Conservation (phyloP, 306 rosid species). For the Cucurbita pepo region DNA sequence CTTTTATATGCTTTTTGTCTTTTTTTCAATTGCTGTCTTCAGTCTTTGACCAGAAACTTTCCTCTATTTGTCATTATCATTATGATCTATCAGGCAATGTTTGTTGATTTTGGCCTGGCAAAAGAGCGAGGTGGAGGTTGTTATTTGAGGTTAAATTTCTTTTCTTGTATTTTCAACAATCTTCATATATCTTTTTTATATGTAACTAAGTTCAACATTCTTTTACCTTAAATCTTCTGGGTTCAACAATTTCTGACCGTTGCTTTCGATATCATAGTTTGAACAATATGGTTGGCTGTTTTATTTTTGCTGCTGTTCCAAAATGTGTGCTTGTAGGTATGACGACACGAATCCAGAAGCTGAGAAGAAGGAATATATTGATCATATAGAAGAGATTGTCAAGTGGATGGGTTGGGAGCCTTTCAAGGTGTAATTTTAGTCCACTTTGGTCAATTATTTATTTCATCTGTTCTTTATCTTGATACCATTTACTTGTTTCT, state of each 20-base stretch:
- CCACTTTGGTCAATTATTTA: neutral
- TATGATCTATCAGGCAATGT: conserved; percentile 66
- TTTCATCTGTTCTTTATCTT: neutral
- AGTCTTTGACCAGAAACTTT: neutral
- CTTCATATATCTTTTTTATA: neutral
- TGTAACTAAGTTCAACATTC: neutral
- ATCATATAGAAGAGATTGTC: conserved; percentile 91
- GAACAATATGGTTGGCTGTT: neutral
- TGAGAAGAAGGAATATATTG: conserved; percentile 90
- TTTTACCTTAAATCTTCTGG: neutral
- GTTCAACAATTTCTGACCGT: neutral
- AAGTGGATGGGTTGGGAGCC: conserved; percentile 99
- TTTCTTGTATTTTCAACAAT: neutral
- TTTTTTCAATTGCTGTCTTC: neutral
- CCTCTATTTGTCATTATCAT: neutral
- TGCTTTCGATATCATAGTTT: neutral
- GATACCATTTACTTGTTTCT: conserved; percentile 1
- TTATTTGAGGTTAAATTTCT: conserved; percentile 52
- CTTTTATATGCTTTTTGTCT: neutral
- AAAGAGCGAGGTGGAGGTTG: conserved; percentile 88
- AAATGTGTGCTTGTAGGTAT: conserved; percentile 32
- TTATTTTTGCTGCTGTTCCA: neutral
- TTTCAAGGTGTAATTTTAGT: conserved; percentile 36
- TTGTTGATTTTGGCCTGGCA: conserved; percentile 88
- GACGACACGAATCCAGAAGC: conserved; percentile 97